Evolutionary conservation across 2,329 filamentous ascomycete species (phyloP), one percentile per base, ranked within the genome.

Genomic region (Lomentospora prolificans): DNA sequence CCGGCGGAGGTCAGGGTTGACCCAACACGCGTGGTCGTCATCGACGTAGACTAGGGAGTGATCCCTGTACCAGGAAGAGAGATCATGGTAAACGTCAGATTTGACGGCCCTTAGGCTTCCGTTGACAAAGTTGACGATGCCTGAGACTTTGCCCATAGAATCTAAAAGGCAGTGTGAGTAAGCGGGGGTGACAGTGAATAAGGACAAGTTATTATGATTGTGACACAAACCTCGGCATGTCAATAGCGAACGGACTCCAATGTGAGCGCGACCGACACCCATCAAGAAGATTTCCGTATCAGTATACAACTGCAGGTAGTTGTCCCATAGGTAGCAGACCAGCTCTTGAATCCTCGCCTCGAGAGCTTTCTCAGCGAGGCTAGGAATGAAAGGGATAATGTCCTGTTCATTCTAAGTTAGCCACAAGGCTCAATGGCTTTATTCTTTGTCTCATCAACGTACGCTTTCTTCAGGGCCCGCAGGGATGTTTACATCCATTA

Each of bases 401-500:
- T 81, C 78, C 69, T 76, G 51, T 50, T 12, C 27, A 33, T 50
- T 3, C 50, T 9, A 51, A 30, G 55, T 67, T 53, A 66, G 61
- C 22, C 17, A 25, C 36, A 14, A 6, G 44, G 12, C 53, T 12
- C 7, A 52, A 31, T 10, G 17, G 9, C 8, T 22, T 7, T 10
- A 7, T 12, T 5, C 28, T 8, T 14, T 27, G n/a, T 48, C 50
- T 2, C 36, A 30, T 63, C 70, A 64, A 68, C 61, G 52, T 60
- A 85, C 46, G 17, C 46, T 27, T 14, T 51, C 30, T 3, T 41
- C 30, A 51, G 27, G 19, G 24, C 24, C 28, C 90, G 82, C 60
- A 0, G 92, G 92, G 2, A 99, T 79, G 61, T 97, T 97, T 57
- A 96, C 81, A 67, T 99, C 94, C 63, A 99, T 87, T 22, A 97